These are phyloP conservation scores for Quercus mongolica DNA, from an alignment of 306 rosid species.

Conservation along the genomic window DNA sequence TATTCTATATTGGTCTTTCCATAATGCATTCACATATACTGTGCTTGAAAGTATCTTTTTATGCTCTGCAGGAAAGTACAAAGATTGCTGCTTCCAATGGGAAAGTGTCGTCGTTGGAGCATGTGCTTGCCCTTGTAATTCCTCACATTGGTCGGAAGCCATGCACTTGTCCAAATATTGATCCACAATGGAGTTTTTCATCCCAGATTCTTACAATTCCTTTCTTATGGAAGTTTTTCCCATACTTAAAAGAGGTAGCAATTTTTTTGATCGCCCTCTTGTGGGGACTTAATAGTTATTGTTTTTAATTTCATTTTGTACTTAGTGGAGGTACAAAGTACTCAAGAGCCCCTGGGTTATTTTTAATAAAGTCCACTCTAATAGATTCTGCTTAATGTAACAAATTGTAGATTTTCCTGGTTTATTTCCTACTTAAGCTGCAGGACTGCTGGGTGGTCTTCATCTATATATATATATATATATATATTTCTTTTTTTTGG, in stretches of 20 bases:
- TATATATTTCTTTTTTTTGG: neutral
- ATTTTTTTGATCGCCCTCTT: neutral
- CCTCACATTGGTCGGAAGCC: slow-evolving; percentile 74
- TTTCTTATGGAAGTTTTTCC: slow-evolving; percentile 77
- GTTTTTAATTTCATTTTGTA: neutral
- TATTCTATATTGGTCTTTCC: slow-evolving; percentile 2
- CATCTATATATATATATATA: neutral
- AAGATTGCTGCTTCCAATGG: slow-evolving; percentile 25
- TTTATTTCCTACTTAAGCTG: neutral
- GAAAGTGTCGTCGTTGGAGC: slow-evolving; percentile 69
- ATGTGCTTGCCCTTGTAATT: slow-evolving; percentile 51
- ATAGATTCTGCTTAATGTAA: neutral
- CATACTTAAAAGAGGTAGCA: slow-evolving; percentile 70
- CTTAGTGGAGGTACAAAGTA: neutral
- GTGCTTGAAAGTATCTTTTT: slow-evolving; percentile 7
- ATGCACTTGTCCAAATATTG: slow-evolving; percentile 58
- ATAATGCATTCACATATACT: slow-evolving; percentile 9
- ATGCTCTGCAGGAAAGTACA: slow-evolving; percentile 53
- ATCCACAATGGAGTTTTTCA: slow-evolving; percentile 74
- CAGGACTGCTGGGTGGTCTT: neutral
- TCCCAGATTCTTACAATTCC: slow-evolving; percentile 89
- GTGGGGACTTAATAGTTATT: neutral
- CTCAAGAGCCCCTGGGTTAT: slow-evolving; percentile 6
- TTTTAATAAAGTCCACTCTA: neutral
- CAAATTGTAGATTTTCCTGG: neutral